Evolutionary conservation across 2,329 filamentous ascomycete species (phyloP).

Genomic region (Sporothrix schenckii): DNA sequence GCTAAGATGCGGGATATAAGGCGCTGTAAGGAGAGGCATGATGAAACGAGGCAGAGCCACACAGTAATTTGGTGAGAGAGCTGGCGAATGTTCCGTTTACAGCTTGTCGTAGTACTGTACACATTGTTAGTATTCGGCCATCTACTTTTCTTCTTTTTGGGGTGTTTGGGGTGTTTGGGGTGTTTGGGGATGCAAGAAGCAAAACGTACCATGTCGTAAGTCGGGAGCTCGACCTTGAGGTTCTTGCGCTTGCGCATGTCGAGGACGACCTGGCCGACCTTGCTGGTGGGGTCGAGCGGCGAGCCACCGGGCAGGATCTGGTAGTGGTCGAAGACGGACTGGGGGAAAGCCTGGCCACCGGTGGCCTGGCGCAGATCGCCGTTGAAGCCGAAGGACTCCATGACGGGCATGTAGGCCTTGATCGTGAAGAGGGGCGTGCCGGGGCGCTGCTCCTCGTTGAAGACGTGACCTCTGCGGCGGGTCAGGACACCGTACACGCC

Average conservation of each 20-base stretch:
- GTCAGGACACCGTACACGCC: slow-evolving; percentile 99
- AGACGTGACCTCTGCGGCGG: slow-evolving; percentile 97
- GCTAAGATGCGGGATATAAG: slow-evolving; percentile 8
- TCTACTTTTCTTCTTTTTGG: not conserved
- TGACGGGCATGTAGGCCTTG: slow-evolving; percentile 51
- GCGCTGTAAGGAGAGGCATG: slow-evolving; percentile 18
- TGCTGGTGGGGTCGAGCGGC: slow-evolving; percentile 78
- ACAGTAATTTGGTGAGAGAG: slow-evolving; percentile 31
- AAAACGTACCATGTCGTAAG: slow-evolving; percentile 87
- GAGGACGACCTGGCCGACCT: slow-evolving; percentile 80
- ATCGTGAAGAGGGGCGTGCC: slow-evolving; percentile 99
- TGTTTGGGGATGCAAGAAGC: not conserved
- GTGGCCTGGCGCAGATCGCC: slow-evolving; percentile 92
- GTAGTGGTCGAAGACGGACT: slow-evolving; percentile 99
- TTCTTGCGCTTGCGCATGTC: slow-evolving; percentile 99
- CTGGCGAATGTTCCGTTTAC: slow-evolving; percentile 59
- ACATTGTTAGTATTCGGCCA: not conserved
- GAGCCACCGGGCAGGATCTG: slow-evolving; percentile 93
- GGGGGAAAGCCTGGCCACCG: slow-evolving; percentile 97
- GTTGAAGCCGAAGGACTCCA: slow-evolving; percentile 76
- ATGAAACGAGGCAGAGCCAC: slow-evolving; percentile 28
- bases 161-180: not conserved
- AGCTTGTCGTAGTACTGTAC: slow-evolving; percentile 97
- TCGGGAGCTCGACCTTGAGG: slow-evolving; percentile 94
- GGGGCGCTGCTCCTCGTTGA: slow-evolving; percentile 95